Evolutionary conservation across 371 early-diverging fungal species (phyloP).

Genomic region (Mortierella sp.): DNA sequence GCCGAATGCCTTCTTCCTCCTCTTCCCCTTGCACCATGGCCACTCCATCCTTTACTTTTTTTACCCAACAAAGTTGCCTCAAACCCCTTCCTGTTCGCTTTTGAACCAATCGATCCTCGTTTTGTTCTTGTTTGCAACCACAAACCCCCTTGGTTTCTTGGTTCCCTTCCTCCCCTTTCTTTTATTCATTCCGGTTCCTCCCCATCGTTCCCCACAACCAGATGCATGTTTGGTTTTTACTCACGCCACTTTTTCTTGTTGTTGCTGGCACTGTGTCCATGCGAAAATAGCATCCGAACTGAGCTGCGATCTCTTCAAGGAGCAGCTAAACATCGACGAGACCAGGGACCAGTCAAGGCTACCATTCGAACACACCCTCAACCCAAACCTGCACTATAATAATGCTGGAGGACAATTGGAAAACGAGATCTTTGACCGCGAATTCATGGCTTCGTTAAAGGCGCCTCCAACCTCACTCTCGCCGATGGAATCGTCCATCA

Average conservation of each 20-base stretch:
- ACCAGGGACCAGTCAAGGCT: constrained; percentile 37
- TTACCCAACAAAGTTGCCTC: constrained; percentile 5
- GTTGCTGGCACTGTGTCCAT: no score
- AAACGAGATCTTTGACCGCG: constrained; percentile 50
- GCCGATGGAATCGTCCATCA: constrained; percentile 17
- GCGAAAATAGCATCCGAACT: constrained; percentile 38
- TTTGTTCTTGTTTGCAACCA: background rate
- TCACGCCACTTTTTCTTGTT: constrained; percentile 5
- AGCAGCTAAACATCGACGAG: constrained; percentile 39
- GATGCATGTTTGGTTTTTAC: background rate
- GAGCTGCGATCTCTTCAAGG: constrained; percentile 57
- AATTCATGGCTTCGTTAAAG: constrained; percentile 37
- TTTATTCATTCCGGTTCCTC: constrained; percentile 7
- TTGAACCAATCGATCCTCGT: background rate
- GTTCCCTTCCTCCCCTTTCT: background rate
- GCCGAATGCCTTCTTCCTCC: background rate
- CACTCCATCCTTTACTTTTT: background rate
- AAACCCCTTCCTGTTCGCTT: background rate
- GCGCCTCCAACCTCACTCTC: constrained; percentile 14
- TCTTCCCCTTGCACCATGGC: background rate
- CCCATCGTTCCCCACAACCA: background rate
- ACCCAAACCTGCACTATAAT: background rate
- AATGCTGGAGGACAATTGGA: constrained; percentile 5
- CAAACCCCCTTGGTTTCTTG: background rate
- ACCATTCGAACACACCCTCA: constrained; percentile 22